These are phyloP conservation scores for Rhynchospora breviuscula DNA, from an alignment of 176 grass and related monocot species.

Conservation along the genomic window DNA sequence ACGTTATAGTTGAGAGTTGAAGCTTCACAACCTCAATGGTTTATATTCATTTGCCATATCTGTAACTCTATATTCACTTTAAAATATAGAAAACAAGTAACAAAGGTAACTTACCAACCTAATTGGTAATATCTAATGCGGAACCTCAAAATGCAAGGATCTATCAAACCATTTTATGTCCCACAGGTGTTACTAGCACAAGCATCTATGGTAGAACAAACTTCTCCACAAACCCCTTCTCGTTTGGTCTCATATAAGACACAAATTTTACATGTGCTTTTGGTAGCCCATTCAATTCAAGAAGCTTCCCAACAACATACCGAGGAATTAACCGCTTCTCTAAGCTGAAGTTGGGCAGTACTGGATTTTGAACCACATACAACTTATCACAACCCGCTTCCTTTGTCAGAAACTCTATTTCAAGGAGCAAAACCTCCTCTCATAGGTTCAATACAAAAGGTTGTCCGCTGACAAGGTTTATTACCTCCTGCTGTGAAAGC, in stretches of 20 bases:
- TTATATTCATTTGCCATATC: neutral
- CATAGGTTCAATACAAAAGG: too few species aligned
- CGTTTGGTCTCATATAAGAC: neutral
- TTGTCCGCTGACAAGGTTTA: too few species aligned
- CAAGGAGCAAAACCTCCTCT: too few species aligned
- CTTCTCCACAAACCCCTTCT: neutral
- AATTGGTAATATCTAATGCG: neutral
- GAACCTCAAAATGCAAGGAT: too few species aligned
- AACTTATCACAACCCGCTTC: slow-evolving; percentile 29
- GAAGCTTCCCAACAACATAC: too few species aligned
- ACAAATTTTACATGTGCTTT: neutral
- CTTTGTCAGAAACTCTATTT: slow-evolving; percentile 20
- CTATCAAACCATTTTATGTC: neutral
- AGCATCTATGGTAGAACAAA: neutral
- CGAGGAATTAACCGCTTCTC: neutral
- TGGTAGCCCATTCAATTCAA: neutral
- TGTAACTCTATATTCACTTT: too few species aligned
- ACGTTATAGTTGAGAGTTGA: neutral
- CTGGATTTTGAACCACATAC: slow-evolving; percentile 5
- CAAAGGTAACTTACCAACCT: too few species aligned
- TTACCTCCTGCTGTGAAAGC: slow-evolving; percentile 27
- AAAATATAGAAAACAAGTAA: too few species aligned
- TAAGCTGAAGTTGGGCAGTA: neutral
- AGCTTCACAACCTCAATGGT: neutral
- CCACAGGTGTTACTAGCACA: neutral